Evolutionary conservation across 2,329 filamentous ascomycete genomes (phyloP), one percentile per base, ranked within the genome.

Genomic region (Penicillium aurantiogriseum): DNA sequence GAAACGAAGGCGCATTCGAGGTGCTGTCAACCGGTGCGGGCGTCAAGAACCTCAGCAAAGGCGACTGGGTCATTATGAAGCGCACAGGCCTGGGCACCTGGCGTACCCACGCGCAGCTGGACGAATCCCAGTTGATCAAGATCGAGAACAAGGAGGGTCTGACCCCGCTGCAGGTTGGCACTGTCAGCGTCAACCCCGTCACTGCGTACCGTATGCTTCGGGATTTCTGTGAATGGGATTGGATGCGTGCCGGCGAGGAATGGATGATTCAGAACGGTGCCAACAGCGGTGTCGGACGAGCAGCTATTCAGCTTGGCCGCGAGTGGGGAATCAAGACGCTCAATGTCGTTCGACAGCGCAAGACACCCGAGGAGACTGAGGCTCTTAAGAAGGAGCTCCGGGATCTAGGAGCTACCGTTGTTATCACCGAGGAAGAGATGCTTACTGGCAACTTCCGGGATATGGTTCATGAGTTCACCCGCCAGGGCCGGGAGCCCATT

Each of bases 201-300:
- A 96, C 92, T 1, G 94, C 94, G 2, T 97, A 96, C 77, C 86
- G 92, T 54, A 95, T 99, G 87, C 83, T 99, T 57, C 86, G 87
- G 56, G 90, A 93, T 71, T 97, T 93, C 49, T 80, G 80, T 56
- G 79, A 76, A 25, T 79, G 81, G 65, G 71, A 79, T 4, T 75
- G 88, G 69, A 71, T 82, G 54, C 74, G 76, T 10, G 63, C 67
- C 29, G 84, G 86, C n/a, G 90, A 92, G 54, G 88, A 95, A 56
- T 99, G 93, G 92, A 91, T 97, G 71, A 87, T 99, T 46, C 94
- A 99, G 77, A 99, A 99, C 73, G 94, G 93, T 8, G 94, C 93
- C 39, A 99, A 99, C 76, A 91, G 87, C 42, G 94, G 92, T 11
- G 94, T 99, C 17, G 94, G 94, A 1, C 82, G 94, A 39, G 90